Base-by-base conservation (phyloP, 148 eudicot species). In the Polygonum aviculare region DNA sequence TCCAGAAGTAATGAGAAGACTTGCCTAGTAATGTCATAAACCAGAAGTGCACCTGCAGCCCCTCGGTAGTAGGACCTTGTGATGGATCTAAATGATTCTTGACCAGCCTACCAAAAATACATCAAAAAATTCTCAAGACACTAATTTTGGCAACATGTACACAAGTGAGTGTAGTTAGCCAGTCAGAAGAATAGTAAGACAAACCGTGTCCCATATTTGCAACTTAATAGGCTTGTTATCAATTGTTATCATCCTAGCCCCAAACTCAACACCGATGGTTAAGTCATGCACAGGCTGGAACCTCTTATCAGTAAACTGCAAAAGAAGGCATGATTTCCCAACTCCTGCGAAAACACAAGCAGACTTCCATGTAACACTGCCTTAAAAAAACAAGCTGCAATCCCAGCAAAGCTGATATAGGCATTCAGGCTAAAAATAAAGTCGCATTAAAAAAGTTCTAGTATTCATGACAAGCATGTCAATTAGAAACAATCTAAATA, bases 261-360 rank as follows among this genome's bases (percentile, higher is more conserved):
- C 92, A 81, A 87, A 89, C 77, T 89, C 92, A 52, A 87, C 92
- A 75, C 92, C 92, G 78, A 89, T 89, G 77, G 92, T 89, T 62
- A 89, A 81, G 81, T 89, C 92, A 77, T 89, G 90, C 77, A 87
- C 90, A 7, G 92, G 92, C 79, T 87, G 92, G 78, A 87, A 89
- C 21, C 90, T 79, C 77, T 89, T 89, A 71, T 89, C 92, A 7
- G 92, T 89, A 65, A 89, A 89, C 86, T 89, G 92, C 74, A 87
- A 78, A 79, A 89, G 92, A 79, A 89, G 90, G 73, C 92, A 89
- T 73, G 92, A 89, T 80, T 89, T 89, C 39, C 92, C 92, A 74
- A 89, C 90, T 48, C 90, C 92, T 89, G 82, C 52, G 8, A 54
- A 74, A 79, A 55, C 41, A 75, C 50, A 70, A 47, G 69, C 22